phyloP scores from a whole-genome alignment of 2,329 filamentous ascomycete species.

The Cryphonectria japonica region DNA sequence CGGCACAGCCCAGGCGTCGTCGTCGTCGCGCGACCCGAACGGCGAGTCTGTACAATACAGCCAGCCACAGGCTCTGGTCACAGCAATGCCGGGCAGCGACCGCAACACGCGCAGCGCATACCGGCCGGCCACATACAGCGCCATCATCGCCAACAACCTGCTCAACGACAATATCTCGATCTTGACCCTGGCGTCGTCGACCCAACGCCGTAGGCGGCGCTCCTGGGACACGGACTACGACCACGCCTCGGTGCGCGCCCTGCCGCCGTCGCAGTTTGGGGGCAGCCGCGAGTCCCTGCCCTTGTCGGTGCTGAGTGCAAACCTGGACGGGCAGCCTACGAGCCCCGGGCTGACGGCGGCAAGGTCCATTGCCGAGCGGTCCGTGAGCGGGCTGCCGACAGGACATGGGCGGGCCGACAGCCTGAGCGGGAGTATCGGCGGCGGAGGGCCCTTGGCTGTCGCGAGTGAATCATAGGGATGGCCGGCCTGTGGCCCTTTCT shows the following conservation, averaged over 20 bases:
- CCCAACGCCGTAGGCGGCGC: conserved; percentile 74
- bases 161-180: conserved; percentile 86
- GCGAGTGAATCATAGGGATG: conserved; percentile 47
- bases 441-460: conserved; percentile 60
- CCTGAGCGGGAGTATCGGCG: conserved; percentile 74
- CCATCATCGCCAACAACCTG: conserved; percentile 81
- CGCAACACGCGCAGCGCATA: conserved; percentile 38
- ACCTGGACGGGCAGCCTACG: conserved; percentile 56
- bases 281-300: conserved; percentile 80
- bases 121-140: conserved; percentile 72
- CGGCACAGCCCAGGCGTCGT: conserved; percentile 50
- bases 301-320: conserved; percentile 76
- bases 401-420: conserved; percentile 84
- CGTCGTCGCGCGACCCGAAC: conserved; percentile 38
- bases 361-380: conserved; percentile 38
- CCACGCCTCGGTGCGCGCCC: conserved; percentile 74
- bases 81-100: conserved; percentile 64
- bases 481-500: conserved; percentile 4
- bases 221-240: conserved; percentile 75
- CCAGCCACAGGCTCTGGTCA: conserved; percentile 68
- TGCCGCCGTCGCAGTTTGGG: conserved; percentile 83
- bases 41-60: conserved; percentile 62
- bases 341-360: conserved; percentile 60
- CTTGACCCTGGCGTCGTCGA: conserved; percentile 80
- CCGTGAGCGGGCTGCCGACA: conserved; percentile 67